Evolutionary conservation across 441 rosid species (phyloP).

Genomic region (Populus trichocarpa): DNA sequence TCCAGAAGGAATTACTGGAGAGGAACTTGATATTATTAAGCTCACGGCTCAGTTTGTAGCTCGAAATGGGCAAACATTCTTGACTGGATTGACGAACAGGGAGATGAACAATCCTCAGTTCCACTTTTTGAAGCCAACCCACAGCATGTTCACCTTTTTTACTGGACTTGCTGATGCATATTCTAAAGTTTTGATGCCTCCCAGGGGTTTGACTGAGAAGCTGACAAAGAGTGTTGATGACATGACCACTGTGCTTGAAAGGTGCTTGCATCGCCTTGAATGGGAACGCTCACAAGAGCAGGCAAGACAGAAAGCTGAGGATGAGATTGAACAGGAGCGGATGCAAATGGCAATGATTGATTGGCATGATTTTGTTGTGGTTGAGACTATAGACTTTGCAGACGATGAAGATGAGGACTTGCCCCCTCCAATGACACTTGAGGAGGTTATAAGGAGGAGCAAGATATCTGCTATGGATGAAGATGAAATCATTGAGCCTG

Average conservation of each 20-base stretch:
- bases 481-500: slow-evolving; percentile 81
- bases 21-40: slow-evolving; percentile 90
- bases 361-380: slow-evolving; percentile 98
- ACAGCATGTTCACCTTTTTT: slow-evolving; percentile 89
- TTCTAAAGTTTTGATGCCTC: slow-evolving; percentile 89
- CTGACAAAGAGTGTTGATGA: slow-evolving; percentile 56
- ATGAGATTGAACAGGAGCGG: slow-evolving; percentile 94
- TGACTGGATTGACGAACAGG: slow-evolving; percentile 75
- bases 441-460: slow-evolving; percentile 89
- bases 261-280: slow-evolving; percentile 89
- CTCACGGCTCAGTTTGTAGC: slow-evolving; percentile 97
- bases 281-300: slow-evolving; percentile 97
- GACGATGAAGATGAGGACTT: slow-evolving; percentile 95
- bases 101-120: slow-evolving; percentile 86
- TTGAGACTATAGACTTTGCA: slow-evolving; percentile 84
- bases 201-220: slow-evolving; percentile 71
- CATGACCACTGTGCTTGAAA: slow-evolving; percentile 83
- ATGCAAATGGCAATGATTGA: slow-evolving; percentile 96
- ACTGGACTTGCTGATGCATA: slow-evolving; percentile 89
- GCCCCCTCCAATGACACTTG: slow-evolving; percentile 92
- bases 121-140: slow-evolving; percentile 92
- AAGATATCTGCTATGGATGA: slow-evolving; percentile 68
- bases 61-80: slow-evolving; percentile 80
- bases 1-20: slow-evolving; percentile 87
- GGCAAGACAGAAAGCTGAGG: slow-evolving; percentile 91